phyloP scores from a whole-genome alignment of 192 early-diverging fungal species.

The Endogone sp. region DNA sequence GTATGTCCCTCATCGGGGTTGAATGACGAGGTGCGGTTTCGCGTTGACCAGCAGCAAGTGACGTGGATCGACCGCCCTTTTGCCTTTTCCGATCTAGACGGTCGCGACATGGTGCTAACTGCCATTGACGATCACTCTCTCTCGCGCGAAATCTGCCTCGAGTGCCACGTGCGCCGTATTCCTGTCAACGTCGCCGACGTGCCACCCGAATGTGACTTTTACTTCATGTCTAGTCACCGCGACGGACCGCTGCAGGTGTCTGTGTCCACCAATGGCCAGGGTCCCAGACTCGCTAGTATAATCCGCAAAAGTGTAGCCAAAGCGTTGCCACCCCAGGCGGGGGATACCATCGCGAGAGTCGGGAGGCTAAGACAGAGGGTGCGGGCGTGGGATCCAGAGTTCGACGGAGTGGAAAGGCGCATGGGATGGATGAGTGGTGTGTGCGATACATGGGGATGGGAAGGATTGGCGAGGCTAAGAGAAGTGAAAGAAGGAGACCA shows the following conservation, averaged over 20 bases:
- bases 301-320: constrained; percentile 65
- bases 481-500: constrained; percentile 7
- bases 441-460: constrained; percentile 81
- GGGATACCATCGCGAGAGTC: constrained; percentile 70
- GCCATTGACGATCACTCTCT: constrained; percentile 73
- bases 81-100: constrained; percentile 48
- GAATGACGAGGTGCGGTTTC: constrained; percentile 59
- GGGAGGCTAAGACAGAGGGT: constrained; percentile 59
- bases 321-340: constrained; percentile 54
- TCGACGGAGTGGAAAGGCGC: constrained; percentile 58
- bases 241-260: constrained; percentile 87
- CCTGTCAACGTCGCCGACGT: constrained; percentile 93
- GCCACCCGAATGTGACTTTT: constrained; percentile 89
- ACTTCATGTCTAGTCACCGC: constrained; percentile 82
- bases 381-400: constrained; percentile 58
- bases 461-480: constrained; percentile 61
- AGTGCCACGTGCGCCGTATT: constrained; percentile 63
- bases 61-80: constrained; percentile 49
- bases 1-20: constrained; percentile 65
- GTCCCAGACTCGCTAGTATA: constrained; percentile 83
- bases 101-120: constrained; percentile 61
- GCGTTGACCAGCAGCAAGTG: constrained; percentile 55
- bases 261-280: constrained; percentile 85
- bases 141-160: constrained; percentile 59
- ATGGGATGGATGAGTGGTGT: constrained; percentile 83